These are phyloP conservation scores for Cyathus striatus DNA, from an alignment of 768 basidiomycete genomes.

Conservation along the genomic window DNA sequence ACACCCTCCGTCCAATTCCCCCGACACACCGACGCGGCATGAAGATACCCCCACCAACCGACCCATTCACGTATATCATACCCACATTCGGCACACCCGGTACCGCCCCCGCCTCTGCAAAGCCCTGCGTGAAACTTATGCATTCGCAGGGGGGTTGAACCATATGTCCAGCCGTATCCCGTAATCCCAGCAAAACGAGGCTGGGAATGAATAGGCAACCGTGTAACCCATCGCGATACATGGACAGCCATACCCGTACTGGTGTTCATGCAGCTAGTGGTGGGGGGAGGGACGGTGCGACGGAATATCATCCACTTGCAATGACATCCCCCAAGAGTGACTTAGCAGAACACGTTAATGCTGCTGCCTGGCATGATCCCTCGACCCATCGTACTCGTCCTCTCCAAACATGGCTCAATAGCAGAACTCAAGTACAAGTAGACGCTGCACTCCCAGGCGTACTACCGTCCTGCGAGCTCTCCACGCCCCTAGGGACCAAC, in stretches of 20 bases:
- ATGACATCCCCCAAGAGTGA: too few relatives aligned
- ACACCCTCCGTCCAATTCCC: too few relatives aligned
- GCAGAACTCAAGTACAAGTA: neutral
- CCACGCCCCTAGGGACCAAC: too few relatives aligned
- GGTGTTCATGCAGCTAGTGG: conserved; percentile 1
- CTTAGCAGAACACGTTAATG: too few relatives aligned
- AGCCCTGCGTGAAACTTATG: too few relatives aligned
- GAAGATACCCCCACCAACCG: too few relatives aligned
- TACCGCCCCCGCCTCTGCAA: conserved; percentile 2
- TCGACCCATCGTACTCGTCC: conserved; percentile 31
- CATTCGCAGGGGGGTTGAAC: too few relatives aligned
- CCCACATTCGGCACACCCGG: conserved; percentile 12
- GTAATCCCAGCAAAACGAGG: conserved; percentile 14
- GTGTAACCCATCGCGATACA: conserved; percentile 58
- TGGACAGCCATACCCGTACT: conserved; percentile 29
- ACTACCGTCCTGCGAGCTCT: conserved; percentile 11
- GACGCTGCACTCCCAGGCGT: neutral
- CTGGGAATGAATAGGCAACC: conserved; percentile 39
- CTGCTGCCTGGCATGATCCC: too few relatives aligned
- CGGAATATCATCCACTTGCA: too few relatives aligned
- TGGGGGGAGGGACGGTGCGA: conserved; percentile 4
- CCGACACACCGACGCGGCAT: too few relatives aligned
- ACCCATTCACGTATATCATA: conserved; percentile 19
- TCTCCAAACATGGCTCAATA: too few relatives aligned
- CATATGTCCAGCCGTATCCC: neutral